A percentile compares a stretch with the other conserved stretches of the same genome.
These are phyloP conservation scores for Aspergillus clavatus DNA, from an alignment of 2,329 filamentous ascomycete species.

Conservation along the genomic window DNA sequence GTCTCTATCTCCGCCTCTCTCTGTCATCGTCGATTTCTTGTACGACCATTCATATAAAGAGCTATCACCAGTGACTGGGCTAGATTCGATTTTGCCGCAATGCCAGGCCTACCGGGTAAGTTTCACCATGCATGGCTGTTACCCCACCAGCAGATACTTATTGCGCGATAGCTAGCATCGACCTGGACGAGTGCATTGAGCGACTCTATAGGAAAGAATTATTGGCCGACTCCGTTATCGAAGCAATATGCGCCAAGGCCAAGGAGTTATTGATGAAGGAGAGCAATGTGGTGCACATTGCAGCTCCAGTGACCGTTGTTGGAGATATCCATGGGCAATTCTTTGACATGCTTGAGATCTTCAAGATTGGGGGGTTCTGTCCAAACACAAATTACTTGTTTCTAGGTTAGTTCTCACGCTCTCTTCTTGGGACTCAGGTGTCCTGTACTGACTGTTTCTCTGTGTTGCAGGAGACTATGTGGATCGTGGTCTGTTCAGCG, in stretches of 20 bases:
- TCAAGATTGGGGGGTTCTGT: slow-evolving; percentile 95
- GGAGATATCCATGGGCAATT: slow-evolving; percentile 99
- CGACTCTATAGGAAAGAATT: slow-evolving; percentile 96
- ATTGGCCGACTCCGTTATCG: slow-evolving; percentile 93
- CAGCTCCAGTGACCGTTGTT: slow-evolving; percentile 91
- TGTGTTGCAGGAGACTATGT: slow-evolving; percentile 79
- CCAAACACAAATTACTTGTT: slow-evolving; percentile 98
- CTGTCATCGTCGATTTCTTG: not conserved
- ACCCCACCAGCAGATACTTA: slow-evolving; percentile 6
- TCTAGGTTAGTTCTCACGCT: slow-evolving; percentile 57
- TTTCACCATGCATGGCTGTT: slow-evolving; percentile 1
- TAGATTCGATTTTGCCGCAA: slow-evolving; percentile 21
- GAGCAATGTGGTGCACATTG: slow-evolving; percentile 98
- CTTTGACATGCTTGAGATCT: slow-evolving; percentile 98
- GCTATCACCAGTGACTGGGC: not conserved
- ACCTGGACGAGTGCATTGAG: slow-evolving; percentile 97
- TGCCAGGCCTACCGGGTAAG: slow-evolving; percentile 45
- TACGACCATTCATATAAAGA: slow-evolving; percentile 6
- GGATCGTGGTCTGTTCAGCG: slow-evolving; percentile 95
- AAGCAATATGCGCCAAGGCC: slow-evolving; percentile 98
- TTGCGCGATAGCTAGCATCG: slow-evolving; percentile 71
- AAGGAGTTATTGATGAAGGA: slow-evolving; percentile 99
- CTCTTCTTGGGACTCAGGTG: not conserved
- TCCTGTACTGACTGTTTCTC: not conserved
- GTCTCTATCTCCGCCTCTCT: no score